Conservation (phyloP, 164 flowering plant species). For the Vitis rotundifolia region DNA sequence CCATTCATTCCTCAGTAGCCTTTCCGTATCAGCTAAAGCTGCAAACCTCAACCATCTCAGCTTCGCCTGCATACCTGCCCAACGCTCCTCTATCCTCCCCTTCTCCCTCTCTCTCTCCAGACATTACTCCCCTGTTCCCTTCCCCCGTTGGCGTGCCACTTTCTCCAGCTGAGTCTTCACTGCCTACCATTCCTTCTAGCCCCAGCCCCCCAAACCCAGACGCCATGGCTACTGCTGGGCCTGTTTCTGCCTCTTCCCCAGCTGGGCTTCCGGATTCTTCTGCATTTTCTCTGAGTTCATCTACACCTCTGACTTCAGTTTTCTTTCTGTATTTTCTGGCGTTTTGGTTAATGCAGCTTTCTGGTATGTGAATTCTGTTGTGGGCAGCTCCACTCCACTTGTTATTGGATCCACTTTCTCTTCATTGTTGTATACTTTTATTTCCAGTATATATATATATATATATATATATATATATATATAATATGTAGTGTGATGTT, state of each 20-base stretch:
- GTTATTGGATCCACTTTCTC: conserved; percentile 13
- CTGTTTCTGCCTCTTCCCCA: conserved; percentile 33
- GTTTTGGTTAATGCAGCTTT: conserved; percentile 23
- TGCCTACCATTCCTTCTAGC: conserved; percentile 62
- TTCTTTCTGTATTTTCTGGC: conserved; percentile 17
- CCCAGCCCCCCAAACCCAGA: conserved; percentile 76
- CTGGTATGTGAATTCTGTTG: conserved; percentile 16
- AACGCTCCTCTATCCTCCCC: conserved; percentile 21
- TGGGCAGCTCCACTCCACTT: conserved; percentile 5
- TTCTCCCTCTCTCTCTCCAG: conserved; percentile 46
- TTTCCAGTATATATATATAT: not conserved
- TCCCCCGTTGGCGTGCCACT: conserved; percentile 31
- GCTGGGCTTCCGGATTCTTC: conserved; percentile 35
- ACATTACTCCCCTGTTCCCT: conserved; percentile 52
- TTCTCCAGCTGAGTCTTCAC: conserved; percentile 39
- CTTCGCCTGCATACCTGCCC: conserved; percentile 46
- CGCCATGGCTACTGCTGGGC: conserved; percentile 23
- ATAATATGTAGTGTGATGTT: conserved; percentile 10
- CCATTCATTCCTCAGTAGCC: conserved; percentile 8
- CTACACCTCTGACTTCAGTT: conserved; percentile 4
- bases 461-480: too few relatives aligned
- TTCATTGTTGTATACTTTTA: conserved; percentile 4
- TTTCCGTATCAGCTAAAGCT: conserved; percentile 3
- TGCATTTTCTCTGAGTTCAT: conserved; percentile 17
- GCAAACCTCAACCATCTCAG: conserved; percentile 37